A percentile compares a stretch with the other conserved stretches of the same genome.
phyloP scores from a whole-genome alignment of 768 basidiomycete genomes.

The Pleurotus ostreatus region DNA sequence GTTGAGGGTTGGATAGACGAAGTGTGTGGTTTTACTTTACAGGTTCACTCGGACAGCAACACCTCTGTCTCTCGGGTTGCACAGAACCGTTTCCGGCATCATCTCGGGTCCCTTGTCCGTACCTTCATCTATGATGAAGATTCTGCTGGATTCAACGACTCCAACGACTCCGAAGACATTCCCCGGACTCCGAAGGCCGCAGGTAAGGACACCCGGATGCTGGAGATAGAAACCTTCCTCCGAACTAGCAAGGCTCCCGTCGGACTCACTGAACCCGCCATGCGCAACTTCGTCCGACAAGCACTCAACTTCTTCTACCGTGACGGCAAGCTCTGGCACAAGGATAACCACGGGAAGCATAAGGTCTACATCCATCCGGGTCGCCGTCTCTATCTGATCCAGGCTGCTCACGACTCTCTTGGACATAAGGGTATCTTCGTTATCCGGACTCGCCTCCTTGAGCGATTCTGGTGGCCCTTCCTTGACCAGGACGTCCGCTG shows the following conservation, averaged over 20 bases:
- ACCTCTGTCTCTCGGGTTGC: background rate
- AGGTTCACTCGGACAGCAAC: background rate
- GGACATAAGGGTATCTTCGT: constrained; percentile 26
- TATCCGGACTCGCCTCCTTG: constrained; percentile 12
- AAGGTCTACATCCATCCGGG: constrained; percentile 11
- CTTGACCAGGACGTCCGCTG: constrained; percentile 22
- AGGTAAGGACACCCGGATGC: too few species aligned
- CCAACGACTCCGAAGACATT: too few species aligned
- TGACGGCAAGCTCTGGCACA: constrained; percentile 15
- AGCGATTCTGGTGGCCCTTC: constrained; percentile 20
- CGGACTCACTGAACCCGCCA: background rate
- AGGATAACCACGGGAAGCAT: constrained; percentile 16
- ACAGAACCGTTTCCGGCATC: background rate
- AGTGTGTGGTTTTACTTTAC: too few species aligned
- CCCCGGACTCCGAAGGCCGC: too few species aligned
- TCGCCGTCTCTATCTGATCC: constrained; percentile 13
- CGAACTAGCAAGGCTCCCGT: too few species aligned
- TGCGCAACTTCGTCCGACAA: background rate
- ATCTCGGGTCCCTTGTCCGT: background rate
- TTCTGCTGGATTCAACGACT: too few species aligned
- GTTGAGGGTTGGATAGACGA: too few species aligned
- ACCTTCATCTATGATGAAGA: too few species aligned
- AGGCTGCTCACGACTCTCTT: constrained; percentile 20
- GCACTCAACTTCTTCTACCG: constrained; percentile 14
- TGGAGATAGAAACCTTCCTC: too few species aligned